These are phyloP conservation scores for Nemophila menziesii DNA, from an alignment of 257 asterid species.

Conservation along the genomic window DNA sequence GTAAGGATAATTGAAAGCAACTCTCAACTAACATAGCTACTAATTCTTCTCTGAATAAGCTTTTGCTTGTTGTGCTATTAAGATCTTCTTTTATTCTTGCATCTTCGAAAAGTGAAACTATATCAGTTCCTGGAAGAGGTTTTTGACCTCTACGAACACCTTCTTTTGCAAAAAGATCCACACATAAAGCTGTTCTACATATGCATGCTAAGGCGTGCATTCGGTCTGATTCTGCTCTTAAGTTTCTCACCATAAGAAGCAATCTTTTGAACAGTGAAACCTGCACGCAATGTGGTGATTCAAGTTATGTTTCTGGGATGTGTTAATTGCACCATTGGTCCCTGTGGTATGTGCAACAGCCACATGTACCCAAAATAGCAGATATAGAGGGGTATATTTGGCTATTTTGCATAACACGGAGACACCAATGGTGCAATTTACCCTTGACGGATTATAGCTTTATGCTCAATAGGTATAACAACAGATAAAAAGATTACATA, in stretches of 20 bases:
- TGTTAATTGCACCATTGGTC: no score
- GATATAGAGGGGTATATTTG: no score
- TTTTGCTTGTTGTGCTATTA: slow-evolving; percentile 62
- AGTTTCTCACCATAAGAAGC: slow-evolving; percentile 87
- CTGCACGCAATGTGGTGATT: slow-evolving; percentile 21
- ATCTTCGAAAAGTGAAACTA: slow-evolving; percentile 79
- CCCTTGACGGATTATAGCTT: no score
- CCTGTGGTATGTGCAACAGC: no score
- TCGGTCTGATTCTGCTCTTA: slow-evolving; percentile 91
- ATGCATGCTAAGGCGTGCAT: slow-evolving; percentile 96
- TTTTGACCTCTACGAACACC: slow-evolving; percentile 83
- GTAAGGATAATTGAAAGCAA: slow-evolving; percentile 87
- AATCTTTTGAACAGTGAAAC: slow-evolving; percentile 77
- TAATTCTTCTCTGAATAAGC: slow-evolving; percentile 82
- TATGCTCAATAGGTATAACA: not conserved
- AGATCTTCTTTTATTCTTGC: slow-evolving; percentile 67
- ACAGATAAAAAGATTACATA: slow-evolving; percentile 3
- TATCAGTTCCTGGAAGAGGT: slow-evolving; percentile 79
- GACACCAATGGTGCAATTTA: no score
- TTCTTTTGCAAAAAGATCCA: slow-evolving; percentile 85
- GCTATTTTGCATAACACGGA: no score
- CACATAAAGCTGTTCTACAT: slow-evolving; percentile 86
- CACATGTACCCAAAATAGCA: no score
- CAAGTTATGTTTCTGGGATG: not conserved
- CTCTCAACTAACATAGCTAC: slow-evolving; percentile 89